Conservation (phyloP, 306 rosid species). For the Pyrus betulifolia region DNA sequence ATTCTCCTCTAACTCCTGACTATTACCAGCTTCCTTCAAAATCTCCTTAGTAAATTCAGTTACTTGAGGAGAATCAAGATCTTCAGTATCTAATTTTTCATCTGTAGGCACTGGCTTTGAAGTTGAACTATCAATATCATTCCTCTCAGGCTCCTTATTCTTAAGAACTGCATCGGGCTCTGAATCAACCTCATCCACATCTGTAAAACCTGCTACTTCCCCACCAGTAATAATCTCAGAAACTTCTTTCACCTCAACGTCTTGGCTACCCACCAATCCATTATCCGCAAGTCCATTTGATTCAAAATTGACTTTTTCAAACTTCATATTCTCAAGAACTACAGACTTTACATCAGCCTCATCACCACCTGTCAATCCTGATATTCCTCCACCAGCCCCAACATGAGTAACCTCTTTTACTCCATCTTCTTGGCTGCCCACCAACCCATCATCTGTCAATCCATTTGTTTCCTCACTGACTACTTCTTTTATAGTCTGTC, state of each 20-base stretch:
- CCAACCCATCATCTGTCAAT: slow-evolving; percentile 9
- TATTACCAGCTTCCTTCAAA: slow-evolving; percentile 19
- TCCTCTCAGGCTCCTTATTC: slow-evolving; percentile 30
- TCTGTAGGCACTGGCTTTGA: slow-evolving; percentile 20
- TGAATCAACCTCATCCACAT: slow-evolving; percentile 21
- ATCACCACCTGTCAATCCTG: slow-evolving; percentile 22
- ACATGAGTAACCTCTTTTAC: slow-evolving; percentile 28
- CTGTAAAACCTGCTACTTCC: slow-evolving; percentile 19
- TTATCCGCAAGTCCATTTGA: slow-evolving; percentile 6
- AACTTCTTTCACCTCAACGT: slow-evolving; percentile 26
- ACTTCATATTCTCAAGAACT: background rate
- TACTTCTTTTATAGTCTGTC: slow-evolving; percentile 24
- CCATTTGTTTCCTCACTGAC: slow-evolving; percentile 14
- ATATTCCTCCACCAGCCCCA: slow-evolving; percentile 18
- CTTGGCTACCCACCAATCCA: slow-evolving; percentile 5
- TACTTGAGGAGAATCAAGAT: slow-evolving; percentile 24
- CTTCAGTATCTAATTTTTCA: slow-evolving; percentile 18
- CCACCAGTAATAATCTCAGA: slow-evolving; percentile 23
- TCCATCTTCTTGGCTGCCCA: slow-evolving; percentile 19
- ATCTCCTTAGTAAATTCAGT: slow-evolving; percentile 29
- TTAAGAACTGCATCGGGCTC: background rate
- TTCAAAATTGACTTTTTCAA: slow-evolving; percentile 20
- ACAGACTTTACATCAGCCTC: slow-evolving; percentile 19
- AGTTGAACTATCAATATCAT: slow-evolving; percentile 22
- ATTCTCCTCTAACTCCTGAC: slow-evolving; percentile 21